phyloP scores from a whole-genome alignment of 148 eudicot species.

The Dysphania ambrosioides region DNA sequence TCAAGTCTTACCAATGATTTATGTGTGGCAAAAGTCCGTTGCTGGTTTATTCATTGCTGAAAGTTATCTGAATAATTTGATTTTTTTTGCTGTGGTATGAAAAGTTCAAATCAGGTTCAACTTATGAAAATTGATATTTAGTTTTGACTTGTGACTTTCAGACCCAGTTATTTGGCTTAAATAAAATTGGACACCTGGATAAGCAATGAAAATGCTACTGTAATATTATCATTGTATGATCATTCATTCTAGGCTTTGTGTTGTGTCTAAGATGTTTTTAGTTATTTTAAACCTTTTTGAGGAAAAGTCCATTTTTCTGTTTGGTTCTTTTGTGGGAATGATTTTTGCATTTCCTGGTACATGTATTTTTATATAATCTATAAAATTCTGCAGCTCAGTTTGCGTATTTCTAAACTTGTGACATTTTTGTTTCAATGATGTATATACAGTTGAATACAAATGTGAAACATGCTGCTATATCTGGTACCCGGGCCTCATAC shows the following conservation, averaged over 20 bases:
- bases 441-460: constrained; percentile 29
- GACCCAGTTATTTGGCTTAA: background rate
- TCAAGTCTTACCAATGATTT: background rate
- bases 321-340: background rate
- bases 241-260: background rate
- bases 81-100: background rate
- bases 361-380: background rate
- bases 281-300: background rate
- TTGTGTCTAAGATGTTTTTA: background rate
- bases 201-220: background rate
- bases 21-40: background rate
- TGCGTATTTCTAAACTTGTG: background rate
- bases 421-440: background rate
- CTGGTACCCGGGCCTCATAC: constrained; percentile 26
- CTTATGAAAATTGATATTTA: background rate
- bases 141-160: background rate
- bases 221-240: background rate
- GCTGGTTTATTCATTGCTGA: background rate
- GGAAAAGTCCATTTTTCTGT: background rate
- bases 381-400: background rate
- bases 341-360: background rate
- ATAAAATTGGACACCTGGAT: background rate
- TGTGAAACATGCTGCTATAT: constrained; percentile 34
- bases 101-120: background rate
- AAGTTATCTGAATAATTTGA: background rate